A percentile compares a stretch with the other conserved stretches of the same genome.
These are phyloP conservation scores for Lentinula sp. DNA, from an alignment of 768 basidiomycete species.

Conservation along the genomic window DNA sequence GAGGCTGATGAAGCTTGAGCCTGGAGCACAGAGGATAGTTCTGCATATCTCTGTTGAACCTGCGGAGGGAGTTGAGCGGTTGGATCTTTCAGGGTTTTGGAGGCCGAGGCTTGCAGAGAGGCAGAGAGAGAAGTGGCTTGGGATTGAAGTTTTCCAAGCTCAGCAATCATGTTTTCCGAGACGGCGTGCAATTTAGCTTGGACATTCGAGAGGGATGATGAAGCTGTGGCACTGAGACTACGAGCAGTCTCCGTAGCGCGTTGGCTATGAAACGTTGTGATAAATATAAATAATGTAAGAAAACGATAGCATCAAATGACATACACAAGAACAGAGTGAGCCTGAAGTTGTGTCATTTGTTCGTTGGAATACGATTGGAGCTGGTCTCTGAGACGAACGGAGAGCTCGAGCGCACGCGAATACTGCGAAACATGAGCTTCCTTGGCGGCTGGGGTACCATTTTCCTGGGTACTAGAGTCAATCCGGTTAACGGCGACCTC, in stretches of 20 bases:
- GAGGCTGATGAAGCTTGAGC: neutral
- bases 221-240: conserved; percentile 52
- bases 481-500: conserved; percentile 48
- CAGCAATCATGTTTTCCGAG: conserved; percentile 59
- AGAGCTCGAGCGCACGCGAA: conserved; percentile 65
- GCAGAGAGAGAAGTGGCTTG: conserved; percentile 47
- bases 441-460: conserved; percentile 37
- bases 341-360: conserved; percentile 64
- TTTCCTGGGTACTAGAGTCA: conserved; percentile 32
- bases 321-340: conserved; percentile 60
- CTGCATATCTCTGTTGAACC: conserved; percentile 35
- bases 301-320: conserved; percentile 15
- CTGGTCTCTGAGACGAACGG: conserved; percentile 57
- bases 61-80: conserved; percentile 48
- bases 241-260: conserved; percentile 64
- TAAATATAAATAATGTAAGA: no score
- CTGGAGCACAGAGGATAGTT: neutral
- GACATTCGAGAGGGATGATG: conserved; percentile 48
- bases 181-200: conserved; percentile 53
- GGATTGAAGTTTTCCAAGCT: conserved; percentile 61
- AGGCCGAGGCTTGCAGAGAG: conserved; percentile 27
- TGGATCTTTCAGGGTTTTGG: conserved; percentile 24
- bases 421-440: conserved; percentile 65
- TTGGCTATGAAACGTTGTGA: conserved; percentile 36
- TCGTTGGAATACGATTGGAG: conserved; percentile 62